phyloP scores from a whole-genome alignment of 2,329 filamentous ascomycete species.

The Elsinoe necatrix region DNA sequence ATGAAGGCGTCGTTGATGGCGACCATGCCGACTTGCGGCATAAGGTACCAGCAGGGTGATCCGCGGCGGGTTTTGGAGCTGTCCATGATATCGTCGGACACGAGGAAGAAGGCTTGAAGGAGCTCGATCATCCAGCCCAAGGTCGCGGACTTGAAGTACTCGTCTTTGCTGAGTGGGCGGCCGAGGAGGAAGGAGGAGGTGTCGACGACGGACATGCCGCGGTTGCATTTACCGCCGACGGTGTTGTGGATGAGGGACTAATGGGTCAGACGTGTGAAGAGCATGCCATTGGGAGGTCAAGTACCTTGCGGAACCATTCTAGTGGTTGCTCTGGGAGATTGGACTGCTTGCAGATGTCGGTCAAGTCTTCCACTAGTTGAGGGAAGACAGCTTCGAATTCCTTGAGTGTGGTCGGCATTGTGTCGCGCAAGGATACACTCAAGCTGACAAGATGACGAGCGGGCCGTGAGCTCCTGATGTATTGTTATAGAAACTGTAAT shows the following conservation, averaged over 20 bases:
- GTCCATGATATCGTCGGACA: conserved; percentile 99
- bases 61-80: conserved; percentile 87
- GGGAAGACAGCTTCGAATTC: conserved; percentile 90
- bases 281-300: neutral
- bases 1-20: conserved; percentile 98
- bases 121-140: conserved; percentile 98
- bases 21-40: conserved; percentile 81
- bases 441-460: neutral
- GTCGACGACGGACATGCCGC: conserved; percentile 95
- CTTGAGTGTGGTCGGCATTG: conserved; percentile 65
- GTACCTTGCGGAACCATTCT: conserved; percentile 77
- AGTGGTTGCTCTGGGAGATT: conserved; percentile 73
- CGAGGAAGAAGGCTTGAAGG: conserved; percentile 96
- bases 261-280: conserved; percentile 19
- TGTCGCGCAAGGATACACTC: conserved; percentile 14
- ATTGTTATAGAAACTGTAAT: neutral
- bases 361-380: conserved; percentile 71
- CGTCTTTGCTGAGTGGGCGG: conserved; percentile 61
- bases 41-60: conserved; percentile 92
- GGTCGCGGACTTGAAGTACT: conserved; percentile 81
- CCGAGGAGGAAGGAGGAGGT: conserved; percentile 72
- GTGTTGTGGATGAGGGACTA: conserved; percentile 80
- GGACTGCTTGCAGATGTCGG: conserved; percentile 70
- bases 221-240: conserved; percentile 94
- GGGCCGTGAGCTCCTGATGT: neutral